Evolutionary conservation across 2,329 filamentous ascomycete genomes (phyloP).

Genomic region (Macrophomina tecta): DNA sequence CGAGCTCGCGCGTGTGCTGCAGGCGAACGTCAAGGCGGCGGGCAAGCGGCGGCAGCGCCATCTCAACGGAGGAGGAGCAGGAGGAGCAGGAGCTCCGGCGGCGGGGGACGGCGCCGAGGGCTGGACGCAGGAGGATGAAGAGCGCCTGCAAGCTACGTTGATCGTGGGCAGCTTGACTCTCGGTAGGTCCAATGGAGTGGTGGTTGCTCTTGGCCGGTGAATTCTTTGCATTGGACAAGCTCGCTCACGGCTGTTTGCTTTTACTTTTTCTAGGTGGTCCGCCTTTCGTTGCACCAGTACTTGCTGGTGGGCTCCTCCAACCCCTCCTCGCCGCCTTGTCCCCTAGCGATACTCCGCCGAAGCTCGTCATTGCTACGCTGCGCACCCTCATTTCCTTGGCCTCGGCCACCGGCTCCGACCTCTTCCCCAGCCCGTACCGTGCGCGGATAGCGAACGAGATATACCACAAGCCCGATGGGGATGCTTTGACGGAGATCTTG

Average conservation of each 20-base stretch:
- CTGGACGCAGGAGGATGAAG: constrained; percentile 68
- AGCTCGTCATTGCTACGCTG: constrained; percentile 75
- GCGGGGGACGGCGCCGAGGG: constrained; percentile 37
- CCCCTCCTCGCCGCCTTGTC: constrained; percentile 75
- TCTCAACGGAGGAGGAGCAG: constrained; percentile 35
- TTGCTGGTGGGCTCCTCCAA: constrained; percentile 70
- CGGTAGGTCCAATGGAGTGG: constrained; percentile 59
- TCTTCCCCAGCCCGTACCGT: constrained; percentile 35
- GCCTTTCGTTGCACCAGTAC: constrained; percentile 75
- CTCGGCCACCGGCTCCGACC: constrained; percentile 65
- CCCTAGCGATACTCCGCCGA: constrained; percentile 66
- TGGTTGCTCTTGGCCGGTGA: background rate
- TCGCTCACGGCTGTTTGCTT: constrained; percentile 11
- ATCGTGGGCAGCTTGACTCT: constrained; percentile 85
- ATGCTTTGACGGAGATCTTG: constrained; percentile 70
- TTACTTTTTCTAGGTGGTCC: constrained; percentile 68
- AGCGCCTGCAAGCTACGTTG: constrained; percentile 79
- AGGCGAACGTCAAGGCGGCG: constrained; percentile 50
- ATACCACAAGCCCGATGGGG: constrained; percentile 67
- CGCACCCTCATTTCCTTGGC: constrained; percentile 75
- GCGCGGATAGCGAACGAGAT: constrained; percentile 50
- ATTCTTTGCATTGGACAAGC: background rate
- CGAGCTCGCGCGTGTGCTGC: constrained; percentile 62
- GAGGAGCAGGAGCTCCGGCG: constrained; percentile 23
- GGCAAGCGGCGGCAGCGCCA: constrained; percentile 49